phyloP scores from a whole-genome alignment of 495 filamentous ascomycete species.

The Saxophila tyrrhenica region DNA sequence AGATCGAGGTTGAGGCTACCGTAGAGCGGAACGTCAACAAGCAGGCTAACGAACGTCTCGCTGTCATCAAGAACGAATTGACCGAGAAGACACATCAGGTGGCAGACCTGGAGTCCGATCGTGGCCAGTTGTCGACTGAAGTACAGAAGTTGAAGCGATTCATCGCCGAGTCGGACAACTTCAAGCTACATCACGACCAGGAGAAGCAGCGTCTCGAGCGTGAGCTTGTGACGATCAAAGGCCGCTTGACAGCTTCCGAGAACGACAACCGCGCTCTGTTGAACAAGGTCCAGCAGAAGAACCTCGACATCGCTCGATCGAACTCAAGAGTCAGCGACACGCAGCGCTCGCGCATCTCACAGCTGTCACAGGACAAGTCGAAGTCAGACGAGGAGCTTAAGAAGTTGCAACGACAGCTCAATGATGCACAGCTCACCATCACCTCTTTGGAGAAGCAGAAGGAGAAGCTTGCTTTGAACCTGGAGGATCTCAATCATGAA shows the following conservation, averaged over 20 bases:
- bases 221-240: constrained; percentile 86
- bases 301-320: constrained; percentile 87
- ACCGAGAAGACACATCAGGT: constrained; percentile 58
- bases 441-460: constrained; percentile 89
- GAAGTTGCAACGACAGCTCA: constrained; percentile 72
- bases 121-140: constrained; percentile 56
- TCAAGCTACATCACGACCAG: constrained; percentile 77
- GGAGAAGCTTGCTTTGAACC: constrained; percentile 76
- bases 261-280: constrained; percentile 93
- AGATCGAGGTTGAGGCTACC: constrained; percentile 66
- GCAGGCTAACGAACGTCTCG: constrained; percentile 71
- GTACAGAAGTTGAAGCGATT: constrained; percentile 72
- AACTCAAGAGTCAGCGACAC: constrained; percentile 76
- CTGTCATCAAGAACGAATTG: constrained; percentile 65
- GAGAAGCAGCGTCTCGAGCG: constrained; percentile 86
- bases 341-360: constrained; percentile 64
- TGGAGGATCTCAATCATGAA: constrained; percentile 93
- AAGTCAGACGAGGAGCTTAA: constrained; percentile 76
- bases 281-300: constrained; percentile 97
- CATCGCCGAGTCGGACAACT: constrained; percentile 78
- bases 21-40: constrained; percentile 69
- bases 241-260: constrained; percentile 81
- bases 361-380: constrained; percentile 71
- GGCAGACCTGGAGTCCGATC: constrained; percentile 64
- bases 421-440: constrained; percentile 73